Evolutionary conservation across 345 rosid genomes (phyloP).

Genomic region (Hypericum perforatum): DNA sequence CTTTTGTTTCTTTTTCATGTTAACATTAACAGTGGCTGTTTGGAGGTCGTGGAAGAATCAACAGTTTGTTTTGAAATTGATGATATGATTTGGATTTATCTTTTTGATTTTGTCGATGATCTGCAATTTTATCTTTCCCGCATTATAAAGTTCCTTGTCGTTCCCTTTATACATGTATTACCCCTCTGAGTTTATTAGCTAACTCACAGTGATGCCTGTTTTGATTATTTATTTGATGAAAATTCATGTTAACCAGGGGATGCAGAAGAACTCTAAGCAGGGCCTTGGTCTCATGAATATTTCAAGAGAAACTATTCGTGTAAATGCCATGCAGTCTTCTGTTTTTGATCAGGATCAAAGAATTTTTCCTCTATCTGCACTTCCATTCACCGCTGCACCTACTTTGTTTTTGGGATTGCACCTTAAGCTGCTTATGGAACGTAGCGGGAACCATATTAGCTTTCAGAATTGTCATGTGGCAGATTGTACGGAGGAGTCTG

Average conservation of each 20-base stretch:
- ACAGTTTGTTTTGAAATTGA: not conserved
- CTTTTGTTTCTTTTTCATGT: not conserved
- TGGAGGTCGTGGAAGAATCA: not conserved
- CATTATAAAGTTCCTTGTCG: too few species aligned
- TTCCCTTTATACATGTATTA: not conserved
- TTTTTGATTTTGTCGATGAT: too few species aligned
- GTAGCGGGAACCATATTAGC: constrained; percentile 19
- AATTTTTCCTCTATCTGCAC: constrained; percentile 35
- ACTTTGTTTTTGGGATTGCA: constrained; percentile 49
- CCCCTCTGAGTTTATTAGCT: not conserved
- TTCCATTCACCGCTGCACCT: constrained; percentile 50
- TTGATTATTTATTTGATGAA: constrained; percentile 10
- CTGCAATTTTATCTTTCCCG: too few species aligned
- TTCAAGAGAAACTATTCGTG: constrained; percentile 21
- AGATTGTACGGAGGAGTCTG: constrained; percentile 24
- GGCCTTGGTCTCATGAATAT: constrained; percentile 21
- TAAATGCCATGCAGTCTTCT: constrained; percentile 19
- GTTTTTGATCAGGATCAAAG: constrained; percentile 23
- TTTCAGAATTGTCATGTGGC: constrained; percentile 28
- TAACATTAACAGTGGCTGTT: not conserved
- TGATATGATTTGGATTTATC: too few species aligned
- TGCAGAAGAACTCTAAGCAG: constrained; percentile 32
- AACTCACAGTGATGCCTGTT: not conserved
- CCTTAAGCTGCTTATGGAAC: constrained; percentile 58
- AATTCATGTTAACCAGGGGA: constrained; percentile 34